phyloP scores from a whole-genome alignment of 78 protist species.

The Speleostelium caveatum region DNA sequence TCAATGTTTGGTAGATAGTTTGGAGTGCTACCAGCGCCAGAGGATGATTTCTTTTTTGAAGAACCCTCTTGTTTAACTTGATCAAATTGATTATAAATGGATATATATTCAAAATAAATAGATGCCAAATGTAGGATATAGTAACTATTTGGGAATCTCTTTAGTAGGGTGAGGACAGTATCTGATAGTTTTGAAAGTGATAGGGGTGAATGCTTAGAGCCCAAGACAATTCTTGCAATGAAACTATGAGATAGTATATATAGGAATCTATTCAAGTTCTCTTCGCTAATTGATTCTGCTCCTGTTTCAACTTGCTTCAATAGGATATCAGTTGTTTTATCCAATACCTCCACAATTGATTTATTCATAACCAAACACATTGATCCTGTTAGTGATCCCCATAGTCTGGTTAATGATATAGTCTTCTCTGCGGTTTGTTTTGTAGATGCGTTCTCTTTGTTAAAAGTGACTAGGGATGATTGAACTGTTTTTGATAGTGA shows the following conservation, averaged over 20 bases:
- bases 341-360: not conserved
- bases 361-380: not conserved
- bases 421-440: not conserved
- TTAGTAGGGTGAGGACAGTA: not conserved
- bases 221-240: too few species aligned
- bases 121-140: slow-evolving; percentile 16
- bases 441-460: too few species aligned
- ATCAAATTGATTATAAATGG: not conserved
- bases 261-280: too few species aligned
- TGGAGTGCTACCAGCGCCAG: not conserved
- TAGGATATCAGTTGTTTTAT: not conserved
- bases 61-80: not conserved
- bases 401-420: not conserved
- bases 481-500: not conserved
- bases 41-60: not conserved
- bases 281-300: not conserved
- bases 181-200: not conserved
- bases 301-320: not conserved
- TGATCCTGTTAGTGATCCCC: not conserved
- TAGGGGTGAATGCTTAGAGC: not conserved
- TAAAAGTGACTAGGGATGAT: not conserved
- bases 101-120: slow-evolving; percentile 33
- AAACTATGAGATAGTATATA: too few species aligned
- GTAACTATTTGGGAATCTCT: not conserved
- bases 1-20: not conserved